Base-by-base conservation (phyloP, 1,139 yeast species). In the Spathaspora sp. region DNA sequence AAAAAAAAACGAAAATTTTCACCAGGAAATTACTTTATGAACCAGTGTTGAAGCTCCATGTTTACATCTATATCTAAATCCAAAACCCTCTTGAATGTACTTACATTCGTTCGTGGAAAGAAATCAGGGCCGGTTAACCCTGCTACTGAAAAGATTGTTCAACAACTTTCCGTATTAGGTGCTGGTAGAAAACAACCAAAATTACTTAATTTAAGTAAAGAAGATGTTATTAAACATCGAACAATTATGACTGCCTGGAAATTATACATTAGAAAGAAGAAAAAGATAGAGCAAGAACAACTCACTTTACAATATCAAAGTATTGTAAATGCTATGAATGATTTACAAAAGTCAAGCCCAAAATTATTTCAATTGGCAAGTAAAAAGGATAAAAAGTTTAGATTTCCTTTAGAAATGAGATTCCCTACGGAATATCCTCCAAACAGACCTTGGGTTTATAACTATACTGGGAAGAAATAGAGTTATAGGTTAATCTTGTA, bases 361-460 rank as follows among this genome's bases (percentile, higher is more conserved):
- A 70, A 67, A 49, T 70, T 86, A 50, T 81, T 65, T 52, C 77
- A 75, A 50, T 75, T 76, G 37, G 84, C 86, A 34, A 77, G 74
- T 58, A 38, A 38, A 6, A 47, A 48, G 33, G 23, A 13, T 17
- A 74, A 74, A 49, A 78, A 77, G 53, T 44, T 39, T 36, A 72
- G 82, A 57, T 86, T 84, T 61, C 93, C 95, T 7, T 64, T 85
- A 58, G 97, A 91, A 58, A 65, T 89, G 70, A 80, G 95, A 61
- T 81, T 88, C 4, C 98, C 99, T 29, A 87, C 96, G 1, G 95
- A 90, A 47, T 89, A 74, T 52, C 99, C 99, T n/a, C 86, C 98
- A 37, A 82, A 81, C 58, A 77, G 80, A 51, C 76, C 89, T 25
- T 91, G 98, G 97, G 81, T 84, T 48, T 80, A 81, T 59, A 82